These are phyloP conservation scores for Exobasidium rhododendri DNA, from an alignment of 1,284 basidiomycete species.

Conservation along the genomic window DNA sequence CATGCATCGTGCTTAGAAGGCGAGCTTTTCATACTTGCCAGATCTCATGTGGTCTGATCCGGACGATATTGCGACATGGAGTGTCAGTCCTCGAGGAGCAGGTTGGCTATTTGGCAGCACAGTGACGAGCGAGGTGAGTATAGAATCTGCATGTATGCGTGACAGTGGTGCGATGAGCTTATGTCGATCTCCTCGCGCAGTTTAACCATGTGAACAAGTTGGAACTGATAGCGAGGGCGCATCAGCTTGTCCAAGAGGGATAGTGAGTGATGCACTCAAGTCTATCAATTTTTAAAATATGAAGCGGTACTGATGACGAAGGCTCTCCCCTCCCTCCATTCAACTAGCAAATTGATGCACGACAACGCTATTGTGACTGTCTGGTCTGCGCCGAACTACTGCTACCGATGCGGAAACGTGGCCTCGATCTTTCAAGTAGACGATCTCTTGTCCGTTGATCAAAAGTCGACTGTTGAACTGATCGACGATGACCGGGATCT, in stretches of 20 bases:
- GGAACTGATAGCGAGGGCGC: conserved; percentile 80
- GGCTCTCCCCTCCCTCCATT: not conserved
- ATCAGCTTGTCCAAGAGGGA: conserved; percentile 77
- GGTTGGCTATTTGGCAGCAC: conserved; percentile 90
- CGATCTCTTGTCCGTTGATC: conserved; percentile 27
- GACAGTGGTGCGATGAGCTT: not conserved
- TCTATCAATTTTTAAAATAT: conserved; percentile 5
- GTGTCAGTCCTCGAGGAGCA: conserved; percentile 86
- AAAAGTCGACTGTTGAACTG: not conserved
- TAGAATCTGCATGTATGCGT: not conserved
- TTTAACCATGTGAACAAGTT: conserved; percentile 89
- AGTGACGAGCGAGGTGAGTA: conserved; percentile 69
- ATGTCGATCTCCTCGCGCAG: conserved; percentile 39
- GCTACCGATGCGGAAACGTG: conserved; percentile 53
- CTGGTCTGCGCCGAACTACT: conserved; percentile 46
- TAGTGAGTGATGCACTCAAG: conserved; percentile 21
- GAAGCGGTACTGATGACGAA: not conserved
- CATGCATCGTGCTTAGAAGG: not conserved
- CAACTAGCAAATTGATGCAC: conserved; percentile 38
- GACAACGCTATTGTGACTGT: conserved; percentile 41
- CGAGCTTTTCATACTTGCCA: not conserved
- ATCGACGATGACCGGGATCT: conserved; percentile 1
- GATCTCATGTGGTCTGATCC: conserved; percentile 98
- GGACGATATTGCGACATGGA: conserved; percentile 92
- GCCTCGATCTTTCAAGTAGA: conserved; percentile 53